Evolutionary conservation across 495 filamentous ascomycete species (phyloP), one percentile per base, ranked within the genome.

Genomic region (Talaromyces trachyspermus): DNA sequence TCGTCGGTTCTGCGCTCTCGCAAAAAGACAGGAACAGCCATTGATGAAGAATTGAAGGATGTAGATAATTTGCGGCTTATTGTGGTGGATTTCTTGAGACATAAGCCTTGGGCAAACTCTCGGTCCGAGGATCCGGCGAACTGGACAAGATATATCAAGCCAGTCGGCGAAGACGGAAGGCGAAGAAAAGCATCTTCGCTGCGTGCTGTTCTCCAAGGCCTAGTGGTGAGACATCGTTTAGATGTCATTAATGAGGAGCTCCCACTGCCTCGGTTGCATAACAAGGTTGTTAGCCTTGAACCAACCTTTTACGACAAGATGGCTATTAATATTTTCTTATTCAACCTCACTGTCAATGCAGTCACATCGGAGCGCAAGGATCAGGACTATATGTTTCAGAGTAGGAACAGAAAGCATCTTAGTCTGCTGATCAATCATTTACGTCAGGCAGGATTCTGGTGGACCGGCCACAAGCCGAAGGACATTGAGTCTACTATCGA

Each of bases 381-480:
- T 54, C 69, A 73, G 24, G 91, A 97, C 57, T 97, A 95, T 55
- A 83, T 97, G 56, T 95, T 95, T 54, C 81, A 95, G 46, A 73
- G 79, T 0, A 76, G 74, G 5, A 90, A 88, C 55, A 62, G 76
- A 19, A 80, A 77, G 32, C 65, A 72, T 41, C 68, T 95, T 0
- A 65, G 76, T 36, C 65, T 77, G 23, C 69, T 91, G 0, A 82
- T 91, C 11, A 75, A 72, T 43, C 95, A 97, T 58, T 66, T 97
- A 24, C 74, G 86, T 19, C 85, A 94, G 56, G 82, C 87, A n/a
- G 85, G 85, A 32, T 95, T 95, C 56, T 92, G 89, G 67, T 95
- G 90, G 74, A 83, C 83, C 7, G 88, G 89, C 27, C 88, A 85
- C 49, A 79, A 80, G 0, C 50, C 57, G 0, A 68, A 70, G 10